A percentile compares a stretch with the other conserved stretches of the same genome.
Evolutionary conservation across 305 asterid genomes (phyloP).

Genomic region (Fraxinus velutina): DNA sequence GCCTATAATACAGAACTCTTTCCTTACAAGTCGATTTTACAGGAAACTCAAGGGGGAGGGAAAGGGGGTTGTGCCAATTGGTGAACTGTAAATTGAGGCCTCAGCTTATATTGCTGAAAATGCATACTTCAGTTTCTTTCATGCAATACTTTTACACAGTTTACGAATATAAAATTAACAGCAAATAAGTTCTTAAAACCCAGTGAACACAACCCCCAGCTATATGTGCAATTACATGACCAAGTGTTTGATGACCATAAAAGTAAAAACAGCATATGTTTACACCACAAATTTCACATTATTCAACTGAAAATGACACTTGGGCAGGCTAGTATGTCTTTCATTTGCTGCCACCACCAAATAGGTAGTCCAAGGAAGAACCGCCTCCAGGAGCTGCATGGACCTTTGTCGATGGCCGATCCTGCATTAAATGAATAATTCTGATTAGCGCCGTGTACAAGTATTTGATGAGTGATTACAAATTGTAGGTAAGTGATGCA

Average conservation of each 20-base stretch:
- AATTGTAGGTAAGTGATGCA: background rate
- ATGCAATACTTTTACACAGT: background rate
- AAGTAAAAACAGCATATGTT: conserved; percentile 15
- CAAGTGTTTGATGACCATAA: conserved; percentile 21
- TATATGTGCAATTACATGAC: conserved; percentile 11
- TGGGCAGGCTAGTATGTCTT: conserved; percentile 20
- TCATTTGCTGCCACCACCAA: conserved; percentile 52
- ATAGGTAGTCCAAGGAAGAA: conserved; percentile 60
- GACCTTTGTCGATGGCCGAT: conserved; percentile 65
- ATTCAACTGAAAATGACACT: conserved; percentile 3
- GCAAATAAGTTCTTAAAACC: conserved; percentile 12
- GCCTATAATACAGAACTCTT: background rate
- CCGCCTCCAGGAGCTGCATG: conserved; percentile 77
- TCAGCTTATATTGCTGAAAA: background rate
- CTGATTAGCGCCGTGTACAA: background rate
- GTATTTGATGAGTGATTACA: background rate
- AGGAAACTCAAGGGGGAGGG: background rate
- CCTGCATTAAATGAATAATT: conserved; percentile 34
- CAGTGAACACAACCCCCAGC: conserved; percentile 19
- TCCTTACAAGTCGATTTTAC: background rate
- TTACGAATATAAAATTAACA: background rate
- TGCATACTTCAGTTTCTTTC: background rate
- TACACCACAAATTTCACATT: conserved; percentile 10
- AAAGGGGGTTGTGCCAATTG: background rate
- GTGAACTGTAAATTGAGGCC: background rate